Percentiles rank a stretch among this genome's conserved stretches.
Evolutionary conservation across 805 yeast genomes (phyloP).

Genomic region (Candida dajiaensis): DNA sequence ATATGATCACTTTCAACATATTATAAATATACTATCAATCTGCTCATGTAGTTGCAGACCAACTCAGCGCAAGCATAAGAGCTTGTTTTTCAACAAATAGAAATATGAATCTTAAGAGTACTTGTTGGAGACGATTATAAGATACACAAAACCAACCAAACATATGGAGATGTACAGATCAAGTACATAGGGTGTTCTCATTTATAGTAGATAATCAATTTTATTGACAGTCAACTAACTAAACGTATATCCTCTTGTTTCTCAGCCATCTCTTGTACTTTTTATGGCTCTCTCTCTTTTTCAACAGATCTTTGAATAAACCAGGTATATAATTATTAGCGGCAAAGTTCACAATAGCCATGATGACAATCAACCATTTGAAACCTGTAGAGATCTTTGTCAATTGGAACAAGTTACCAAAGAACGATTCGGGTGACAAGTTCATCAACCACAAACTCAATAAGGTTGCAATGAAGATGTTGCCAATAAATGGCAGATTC

Average conservation of each 20-base stretch:
- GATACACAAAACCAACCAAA: too few relatives aligned
- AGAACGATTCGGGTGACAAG: constrained; percentile 41
- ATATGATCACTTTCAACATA: too few relatives aligned
- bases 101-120: too few relatives aligned
- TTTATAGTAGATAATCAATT: too few relatives aligned
- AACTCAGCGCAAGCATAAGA: too few relatives aligned
- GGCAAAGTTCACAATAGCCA: constrained; percentile 45
- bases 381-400: constrained; percentile 50
- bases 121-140: too few relatives aligned
- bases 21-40: too few relatives aligned
- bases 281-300: constrained; percentile 33
- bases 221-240: too few relatives aligned
- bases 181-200: too few relatives aligned
- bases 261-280: constrained; percentile 29
- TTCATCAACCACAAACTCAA: constrained; percentile 52
- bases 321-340: constrained; percentile 29
- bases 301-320: constrained; percentile 26
- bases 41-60: too few relatives aligned
- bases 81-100: too few relatives aligned
- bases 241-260: constrained; percentile 12
- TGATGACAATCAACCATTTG: constrained; percentile 42
- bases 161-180: too few relatives aligned
- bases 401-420: constrained; percentile 72
- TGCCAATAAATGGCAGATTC: constrained; percentile 66
- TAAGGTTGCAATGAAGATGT: constrained; percentile 44